Base-by-base conservation (phyloP, 179 eudicot genomes). In the Spergularia azorica region DNA sequence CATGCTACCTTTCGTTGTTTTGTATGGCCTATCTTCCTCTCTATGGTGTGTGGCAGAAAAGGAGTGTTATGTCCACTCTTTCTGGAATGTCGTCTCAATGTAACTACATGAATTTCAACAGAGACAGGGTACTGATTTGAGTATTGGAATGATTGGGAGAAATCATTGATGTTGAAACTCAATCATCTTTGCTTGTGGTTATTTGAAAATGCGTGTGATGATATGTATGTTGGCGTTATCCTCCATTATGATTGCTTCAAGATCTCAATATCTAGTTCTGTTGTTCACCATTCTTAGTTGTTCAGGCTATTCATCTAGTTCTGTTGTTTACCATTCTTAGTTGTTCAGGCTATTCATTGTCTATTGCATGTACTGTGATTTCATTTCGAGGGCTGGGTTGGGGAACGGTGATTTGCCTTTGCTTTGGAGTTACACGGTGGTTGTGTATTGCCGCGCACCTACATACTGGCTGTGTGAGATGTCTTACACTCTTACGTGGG, bases 321-420 rank as follows among this genome's bases (percentile, higher is more conserved):
- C 32, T 26, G 32, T 26, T 26, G 32, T 26, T 26, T 26, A 26
- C 32, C 32, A 26, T 26, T 26, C 32, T 26, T 26, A 26, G 32
- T 26, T 50, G 52, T 59, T 75, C 56, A 59, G 51, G 63, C 39
- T 75, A 66, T 56, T 20, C 16, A 13, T 51, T 21, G 63, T 60
- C 36, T 59, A 20, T n/a, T 9, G 36, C 14, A 13, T 68, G 79
- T 10, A 50, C 51, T 54, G 16, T 32, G n/a, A 46, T 76, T 51
- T 51, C 32, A 43, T 48, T 26, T 32, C 18, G 32, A 59, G 41
- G 56, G 56, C 9, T 60, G 63, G 63, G 63, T 60, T 60, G 63
- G 6, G 20, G 13, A 18, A n/a, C 1, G 48, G 48, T 4, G 48
- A 43, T 43, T 43, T 43, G 48, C 48, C 0, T 43, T 43, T 43